Conservation (phyloP, 2,329 filamentous ascomycete species). For the Aspergillus brasiliensis region DNA sequence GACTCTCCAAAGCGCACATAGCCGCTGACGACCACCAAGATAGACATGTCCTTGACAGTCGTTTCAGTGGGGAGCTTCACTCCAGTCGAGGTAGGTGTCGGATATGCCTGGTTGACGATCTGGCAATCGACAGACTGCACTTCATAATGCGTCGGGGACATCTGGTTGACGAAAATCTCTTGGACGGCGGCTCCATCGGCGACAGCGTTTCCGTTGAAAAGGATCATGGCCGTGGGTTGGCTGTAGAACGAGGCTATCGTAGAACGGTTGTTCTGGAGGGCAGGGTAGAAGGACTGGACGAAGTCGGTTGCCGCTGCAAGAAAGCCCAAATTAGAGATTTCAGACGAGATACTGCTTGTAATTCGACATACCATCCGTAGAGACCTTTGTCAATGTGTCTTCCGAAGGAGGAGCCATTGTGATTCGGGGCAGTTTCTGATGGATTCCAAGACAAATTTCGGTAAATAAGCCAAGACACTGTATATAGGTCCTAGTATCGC, state of each 20-base stretch:
- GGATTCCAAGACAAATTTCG: too few species aligned
- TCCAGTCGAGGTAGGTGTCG: constrained; percentile 52
- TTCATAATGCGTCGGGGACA: constrained; percentile 67
- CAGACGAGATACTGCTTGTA: neutral
- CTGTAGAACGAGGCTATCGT: constrained; percentile 71
- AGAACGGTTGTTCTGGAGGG: constrained; percentile 63
- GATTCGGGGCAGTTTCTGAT: neutral
- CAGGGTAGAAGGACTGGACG: constrained; percentile 72
- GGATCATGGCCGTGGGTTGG: constrained; percentile 64
- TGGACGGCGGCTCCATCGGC: constrained; percentile 66
- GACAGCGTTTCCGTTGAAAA: constrained; percentile 74
- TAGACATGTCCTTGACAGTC: constrained; percentile 62
- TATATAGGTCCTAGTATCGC: neutral
- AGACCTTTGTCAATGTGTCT: constrained; percentile 44
- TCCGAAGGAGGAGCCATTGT: constrained; percentile 36
- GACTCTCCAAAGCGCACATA: constrained; percentile 67
- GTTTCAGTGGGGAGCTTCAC: constrained; percentile 44
- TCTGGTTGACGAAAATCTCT: constrained; percentile 67
- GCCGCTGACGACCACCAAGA: constrained; percentile 74
- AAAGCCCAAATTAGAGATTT: neutral
- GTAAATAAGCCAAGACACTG: neutral
- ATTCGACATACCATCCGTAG: constrained; percentile 43
- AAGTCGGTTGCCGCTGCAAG: constrained; percentile 69
- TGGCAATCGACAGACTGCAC: constrained; percentile 76
- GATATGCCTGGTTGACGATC: constrained; percentile 71